Percentiles rank a stretch among this genome's conserved stretches.
Evolutionary conservation across 192 early-diverging fungal genomes (phyloP).

Genomic region (Coemansia sp.): DNA sequence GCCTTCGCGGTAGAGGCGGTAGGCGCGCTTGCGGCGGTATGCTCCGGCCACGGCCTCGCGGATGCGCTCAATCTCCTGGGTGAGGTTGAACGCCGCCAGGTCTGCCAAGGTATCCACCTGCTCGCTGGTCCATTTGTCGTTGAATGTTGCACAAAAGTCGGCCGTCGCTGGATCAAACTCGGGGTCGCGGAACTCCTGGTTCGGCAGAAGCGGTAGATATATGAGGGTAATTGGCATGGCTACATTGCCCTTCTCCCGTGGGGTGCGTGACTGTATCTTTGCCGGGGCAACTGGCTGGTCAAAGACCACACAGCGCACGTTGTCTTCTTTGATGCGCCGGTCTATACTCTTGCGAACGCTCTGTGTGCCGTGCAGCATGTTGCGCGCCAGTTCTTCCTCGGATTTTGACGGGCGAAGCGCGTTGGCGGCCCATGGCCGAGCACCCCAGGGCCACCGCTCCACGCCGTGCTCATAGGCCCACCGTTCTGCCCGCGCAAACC

Average conservation of each 20-base stretch:
- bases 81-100: constrained; percentile 53
- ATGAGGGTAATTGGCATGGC: constrained; percentile 37
- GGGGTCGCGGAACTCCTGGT: constrained; percentile 49
- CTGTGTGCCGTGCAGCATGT: constrained; percentile 16
- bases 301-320: constrained; percentile 51
- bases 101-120: constrained; percentile 59
- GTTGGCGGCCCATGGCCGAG: constrained; percentile 48
- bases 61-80: constrained; percentile 50
- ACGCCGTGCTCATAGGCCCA: constrained; percentile 57
- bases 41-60: constrained; percentile 38
- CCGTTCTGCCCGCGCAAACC: constrained; percentile 60
- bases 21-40: constrained; percentile 49
- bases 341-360: constrained; percentile 13
- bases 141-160: constrained; percentile 61
- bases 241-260: not conserved
- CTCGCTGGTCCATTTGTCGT: constrained; percentile 61
- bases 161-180: constrained; percentile 61
- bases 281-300: constrained; percentile 28
- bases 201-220: constrained; percentile 64
- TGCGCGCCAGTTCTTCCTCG: constrained; percentile 14
- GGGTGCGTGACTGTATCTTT: too few relatives aligned
- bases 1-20: constrained; percentile 15
- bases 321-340: constrained; percentile 15
- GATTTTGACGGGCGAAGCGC: constrained; percentile 31
- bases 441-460: constrained; percentile 58